A percentile compares a stretch with the other conserved stretches of the same genome.
Evolutionary conservation across 148 eudicot genomes (phyloP).

Genomic region (Nyssa sinensis): DNA sequence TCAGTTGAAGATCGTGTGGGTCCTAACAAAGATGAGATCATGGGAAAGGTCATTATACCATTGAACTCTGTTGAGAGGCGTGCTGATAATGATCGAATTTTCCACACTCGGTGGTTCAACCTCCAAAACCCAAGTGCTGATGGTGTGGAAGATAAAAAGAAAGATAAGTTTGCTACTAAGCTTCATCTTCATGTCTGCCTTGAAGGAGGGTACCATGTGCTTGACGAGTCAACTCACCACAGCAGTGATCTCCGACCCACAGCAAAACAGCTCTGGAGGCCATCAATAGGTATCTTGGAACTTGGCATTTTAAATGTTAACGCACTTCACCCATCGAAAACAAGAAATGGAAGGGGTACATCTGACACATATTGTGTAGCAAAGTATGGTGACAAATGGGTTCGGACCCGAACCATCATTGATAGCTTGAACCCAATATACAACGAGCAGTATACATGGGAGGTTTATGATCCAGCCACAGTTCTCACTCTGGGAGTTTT

Average conservation of each 20-base stretch:
- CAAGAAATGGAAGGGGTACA: slow-evolving; percentile 69
- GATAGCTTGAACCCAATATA: slow-evolving; percentile 73
- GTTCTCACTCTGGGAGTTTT: slow-evolving; percentile 83
- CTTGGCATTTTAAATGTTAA: slow-evolving; percentile 67
- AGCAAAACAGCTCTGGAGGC: slow-evolving; percentile 79
- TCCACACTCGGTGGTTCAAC: slow-evolving; percentile 61
- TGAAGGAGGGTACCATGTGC: slow-evolving; percentile 92
- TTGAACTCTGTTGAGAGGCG: slow-evolving; percentile 55
- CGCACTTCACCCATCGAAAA: slow-evolving; percentile 67
- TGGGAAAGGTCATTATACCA: slow-evolving; percentile 57
- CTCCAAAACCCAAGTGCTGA: slow-evolving; percentile 45
- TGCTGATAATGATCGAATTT: slow-evolving; percentile 60
- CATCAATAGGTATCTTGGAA: slow-evolving; percentile 69
- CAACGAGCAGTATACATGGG: slow-evolving; percentile 95
- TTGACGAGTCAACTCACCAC: slow-evolving; percentile 82
- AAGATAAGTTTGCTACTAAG: slow-evolving; percentile 60
- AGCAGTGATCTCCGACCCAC: slow-evolving; percentile 89
- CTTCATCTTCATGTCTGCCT: slow-evolving; percentile 73
- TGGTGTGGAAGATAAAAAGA: slow-evolving; percentile 43
- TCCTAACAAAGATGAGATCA: slow-evolving; percentile 58
- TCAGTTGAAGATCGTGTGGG: slow-evolving; percentile 73
- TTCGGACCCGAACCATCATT: slow-evolving; percentile 70
- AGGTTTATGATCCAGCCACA: slow-evolving; percentile 80
- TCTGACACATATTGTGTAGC: slow-evolving; percentile 90
- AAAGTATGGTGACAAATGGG: slow-evolving; percentile 84